Conservation (phyloP, 2,329 filamentous ascomycete species). For the Escovopsis weberi region DNA sequence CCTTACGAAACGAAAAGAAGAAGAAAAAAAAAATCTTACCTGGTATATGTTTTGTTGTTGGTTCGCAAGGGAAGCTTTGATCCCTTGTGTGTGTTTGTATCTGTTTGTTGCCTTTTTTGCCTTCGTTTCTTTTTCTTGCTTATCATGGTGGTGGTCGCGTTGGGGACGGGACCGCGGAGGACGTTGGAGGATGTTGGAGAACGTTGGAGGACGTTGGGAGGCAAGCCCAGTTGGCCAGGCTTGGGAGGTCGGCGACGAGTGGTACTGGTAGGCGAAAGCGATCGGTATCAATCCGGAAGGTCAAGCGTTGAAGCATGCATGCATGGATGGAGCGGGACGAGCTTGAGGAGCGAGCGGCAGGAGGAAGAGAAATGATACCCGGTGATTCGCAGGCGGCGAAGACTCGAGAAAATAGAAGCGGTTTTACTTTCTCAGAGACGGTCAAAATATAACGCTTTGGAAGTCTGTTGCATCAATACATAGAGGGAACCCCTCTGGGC, state of each 20-base stretch:
- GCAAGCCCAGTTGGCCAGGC: too few relatives aligned
- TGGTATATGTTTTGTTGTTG: background rate
- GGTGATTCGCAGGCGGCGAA: background rate
- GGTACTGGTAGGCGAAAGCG: background rate
- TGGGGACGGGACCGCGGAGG: background rate
- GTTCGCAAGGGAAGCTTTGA: background rate
- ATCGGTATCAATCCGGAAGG: background rate
- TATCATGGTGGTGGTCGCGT: background rate
- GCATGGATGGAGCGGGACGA: background rate
- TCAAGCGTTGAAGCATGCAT: constrained; percentile 3
- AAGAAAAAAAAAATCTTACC: background rate
- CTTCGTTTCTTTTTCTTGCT: background rate
- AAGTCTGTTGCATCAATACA: background rate
- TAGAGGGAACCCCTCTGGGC: background rate
- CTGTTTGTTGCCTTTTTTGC: background rate
- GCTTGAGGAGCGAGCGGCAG: too few relatives aligned
- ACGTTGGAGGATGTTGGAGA: too few relatives aligned
- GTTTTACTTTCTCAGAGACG: background rate
- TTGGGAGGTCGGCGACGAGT: background rate
- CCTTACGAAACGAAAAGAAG: too few relatives aligned
- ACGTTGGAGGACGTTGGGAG: too few relatives aligned
- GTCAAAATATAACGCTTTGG: background rate
- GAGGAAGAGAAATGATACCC: constrained; percentile 7
- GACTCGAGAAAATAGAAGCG: background rate
- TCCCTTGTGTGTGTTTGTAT: background rate